Conservation (phyloP, 495 filamentous ascomycete species). For the Neurospora tetrasperma region DNA sequence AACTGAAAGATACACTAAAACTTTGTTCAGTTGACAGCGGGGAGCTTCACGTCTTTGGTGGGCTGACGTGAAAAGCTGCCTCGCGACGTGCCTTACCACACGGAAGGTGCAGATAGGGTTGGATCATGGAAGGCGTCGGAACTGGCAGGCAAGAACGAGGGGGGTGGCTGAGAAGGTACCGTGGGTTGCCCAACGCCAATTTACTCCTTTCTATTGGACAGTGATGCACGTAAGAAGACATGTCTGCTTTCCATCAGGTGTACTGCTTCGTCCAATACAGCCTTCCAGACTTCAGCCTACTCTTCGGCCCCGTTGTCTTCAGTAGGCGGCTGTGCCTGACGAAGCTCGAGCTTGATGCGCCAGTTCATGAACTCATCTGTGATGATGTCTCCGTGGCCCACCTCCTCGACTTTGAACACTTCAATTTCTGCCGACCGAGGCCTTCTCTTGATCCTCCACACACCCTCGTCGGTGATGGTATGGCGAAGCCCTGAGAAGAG, state of each 20-base stretch:
- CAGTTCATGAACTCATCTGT: conserved; percentile 65
- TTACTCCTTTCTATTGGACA: not conserved
- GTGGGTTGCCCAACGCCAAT: not conserved
- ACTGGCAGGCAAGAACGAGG: not conserved
- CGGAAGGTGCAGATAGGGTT: not conserved
- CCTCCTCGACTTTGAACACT: conserved; percentile 60
- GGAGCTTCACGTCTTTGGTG: no score
- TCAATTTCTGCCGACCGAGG: conserved; percentile 51
- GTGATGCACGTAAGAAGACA: not conserved
- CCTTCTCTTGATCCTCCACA: conserved; percentile 67
- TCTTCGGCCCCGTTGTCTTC: not conserved
- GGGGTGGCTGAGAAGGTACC: not conserved
- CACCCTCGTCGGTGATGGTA: conserved; percentile 57
- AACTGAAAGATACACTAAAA: no score
- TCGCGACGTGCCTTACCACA: not conserved
- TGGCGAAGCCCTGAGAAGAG: conserved; percentile 46
- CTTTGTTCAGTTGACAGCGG: no score
- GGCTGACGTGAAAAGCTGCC: not conserved
- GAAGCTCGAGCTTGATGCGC: conserved; percentile 44
- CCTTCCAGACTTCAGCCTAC: not conserved
- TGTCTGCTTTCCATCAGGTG: not conserved
- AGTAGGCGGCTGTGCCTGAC: conserved; percentile 1
- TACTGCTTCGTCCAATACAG: not conserved
- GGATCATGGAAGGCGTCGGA: not conserved
- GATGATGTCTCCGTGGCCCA: conserved; percentile 67